Conservation (phyloP, 768 basidiomycete genomes). For the Agaricus blazei region DNA sequence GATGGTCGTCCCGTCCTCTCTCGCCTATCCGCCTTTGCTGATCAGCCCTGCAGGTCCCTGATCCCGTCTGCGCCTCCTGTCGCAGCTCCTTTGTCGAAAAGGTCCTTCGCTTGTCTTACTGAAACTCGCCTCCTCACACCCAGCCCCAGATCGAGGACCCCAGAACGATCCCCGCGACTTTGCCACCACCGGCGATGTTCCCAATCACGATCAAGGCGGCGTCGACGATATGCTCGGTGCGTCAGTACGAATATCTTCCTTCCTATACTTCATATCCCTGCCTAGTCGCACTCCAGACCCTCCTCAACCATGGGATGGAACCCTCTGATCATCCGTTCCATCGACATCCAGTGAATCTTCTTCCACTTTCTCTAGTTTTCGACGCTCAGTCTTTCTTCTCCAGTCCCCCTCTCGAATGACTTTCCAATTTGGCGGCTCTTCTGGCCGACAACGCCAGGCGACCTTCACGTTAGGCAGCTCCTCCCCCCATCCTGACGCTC, state of each 20-base stretch:
- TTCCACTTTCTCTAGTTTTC: not conserved
- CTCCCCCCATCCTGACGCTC: slow-evolving; percentile 12
- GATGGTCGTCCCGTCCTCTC: slow-evolving; percentile 47
- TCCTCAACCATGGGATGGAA: slow-evolving; percentile 30
- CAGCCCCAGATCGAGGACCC: slow-evolving; percentile 60
- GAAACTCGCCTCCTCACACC: not conserved
- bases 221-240: slow-evolving; percentile 48
- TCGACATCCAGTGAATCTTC: not conserved
- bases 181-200: slow-evolving; percentile 26
- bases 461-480: not conserved
- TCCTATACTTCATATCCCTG: not conserved
- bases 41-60: slow-evolving; percentile 49
- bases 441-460: slow-evolving; percentile 2
- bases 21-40: not conserved
- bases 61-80: slow-evolving; percentile 83
- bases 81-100: slow-evolving; percentile 79
- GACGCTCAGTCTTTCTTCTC: not conserved
- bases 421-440: slow-evolving; percentile 9
- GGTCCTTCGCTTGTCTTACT: slow-evolving; percentile 30
- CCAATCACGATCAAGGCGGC: slow-evolving; percentile 21
- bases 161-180: slow-evolving; percentile 73
- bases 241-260: slow-evolving; percentile 14
- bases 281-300: slow-evolving; percentile 29
- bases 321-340: not conserved
- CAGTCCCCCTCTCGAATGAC: not conserved